phyloP scores from a whole-genome alignment of 2,329 filamentous ascomycete species.

The Penicillium corylophilum region DNA sequence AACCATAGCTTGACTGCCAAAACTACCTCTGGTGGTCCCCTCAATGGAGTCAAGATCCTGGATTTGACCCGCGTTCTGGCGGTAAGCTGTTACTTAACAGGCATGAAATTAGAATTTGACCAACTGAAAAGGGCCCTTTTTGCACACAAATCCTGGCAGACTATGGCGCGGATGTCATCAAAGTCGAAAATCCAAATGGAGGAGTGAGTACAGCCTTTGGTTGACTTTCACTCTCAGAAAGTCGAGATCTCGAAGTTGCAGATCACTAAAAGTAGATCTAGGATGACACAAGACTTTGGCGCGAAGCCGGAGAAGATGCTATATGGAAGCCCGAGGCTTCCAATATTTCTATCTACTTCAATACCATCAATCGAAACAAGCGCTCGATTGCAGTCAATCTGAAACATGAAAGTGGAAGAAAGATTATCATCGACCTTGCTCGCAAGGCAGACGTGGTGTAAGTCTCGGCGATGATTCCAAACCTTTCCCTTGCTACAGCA shows the following conservation, averaged over 20 bases:
- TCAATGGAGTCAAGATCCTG: slow-evolving; percentile 28
- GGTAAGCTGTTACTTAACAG: slow-evolving; percentile 8
- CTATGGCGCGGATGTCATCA: slow-evolving; percentile 46
- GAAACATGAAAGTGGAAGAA: slow-evolving; percentile 27
- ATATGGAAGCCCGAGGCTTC: slow-evolving; percentile 25
- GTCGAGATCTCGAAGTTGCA: slow-evolving; percentile 18
- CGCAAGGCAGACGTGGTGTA: slow-evolving; percentile 41
- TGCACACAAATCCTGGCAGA: slow-evolving; percentile 49
- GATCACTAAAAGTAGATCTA: slow-evolving; percentile 7
- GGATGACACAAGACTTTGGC: slow-evolving; percentile 37
- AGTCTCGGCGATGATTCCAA: neutral
- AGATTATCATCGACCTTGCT: slow-evolving; percentile 38
- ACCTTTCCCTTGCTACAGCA: neutral
- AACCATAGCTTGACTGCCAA: neutral
- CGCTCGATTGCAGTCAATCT: slow-evolving; percentile 38
- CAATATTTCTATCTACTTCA: slow-evolving; percentile 46
- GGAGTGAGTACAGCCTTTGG: slow-evolving; percentile 23
- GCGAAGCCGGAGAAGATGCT: slow-evolving; percentile 26
- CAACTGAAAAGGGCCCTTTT: slow-evolving; percentile 31
- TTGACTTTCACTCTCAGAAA: neutral
- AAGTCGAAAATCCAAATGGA: slow-evolving; percentile 37
- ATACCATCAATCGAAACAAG: slow-evolving; percentile 48
- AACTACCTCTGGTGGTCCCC: slow-evolving; percentile 3
- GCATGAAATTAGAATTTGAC: neutral
- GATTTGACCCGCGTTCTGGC: slow-evolving; percentile 33